phyloP scores from a whole-genome alignment of 352 stramenopile genomes.

The Phytophthora capsici region DNA sequence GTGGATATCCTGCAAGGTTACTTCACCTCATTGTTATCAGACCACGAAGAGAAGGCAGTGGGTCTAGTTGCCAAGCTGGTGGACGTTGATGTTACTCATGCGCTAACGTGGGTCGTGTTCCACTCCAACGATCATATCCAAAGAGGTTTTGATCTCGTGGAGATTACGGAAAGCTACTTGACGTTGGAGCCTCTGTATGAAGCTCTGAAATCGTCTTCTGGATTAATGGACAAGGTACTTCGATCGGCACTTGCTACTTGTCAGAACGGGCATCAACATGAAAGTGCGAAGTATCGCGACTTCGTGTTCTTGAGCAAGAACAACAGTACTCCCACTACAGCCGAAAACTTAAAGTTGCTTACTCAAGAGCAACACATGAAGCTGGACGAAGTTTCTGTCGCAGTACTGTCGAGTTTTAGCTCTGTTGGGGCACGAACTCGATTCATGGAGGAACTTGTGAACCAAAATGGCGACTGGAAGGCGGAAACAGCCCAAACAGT shows the following conservation, averaged over 20 bases:
- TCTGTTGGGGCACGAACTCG: conserved; percentile 16
- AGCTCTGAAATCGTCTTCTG: conserved; percentile 32
- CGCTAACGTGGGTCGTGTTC: conserved; percentile 79
- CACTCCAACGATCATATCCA: conserved; percentile 43
- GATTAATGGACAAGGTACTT: conserved; percentile 35
- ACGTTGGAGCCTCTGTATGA: conserved; percentile 58
- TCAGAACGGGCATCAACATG: conserved; percentile 11
- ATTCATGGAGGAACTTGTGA: conserved; percentile 25
- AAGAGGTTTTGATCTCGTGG: conserved; percentile 31
- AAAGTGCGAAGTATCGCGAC: conserved; percentile 36
- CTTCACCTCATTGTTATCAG: conserved; percentile 42
- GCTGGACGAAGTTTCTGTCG: conserved; percentile 34
- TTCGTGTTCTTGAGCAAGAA: conserved; percentile 52
- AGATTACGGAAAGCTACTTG: conserved; percentile 54
- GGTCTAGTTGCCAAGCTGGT: conserved; percentile 55
- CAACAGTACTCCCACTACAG: conserved; percentile 2
- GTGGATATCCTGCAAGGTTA: conserved; percentile 45
- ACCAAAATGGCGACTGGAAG: conserved; percentile 35
- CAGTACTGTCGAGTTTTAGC: conserved; percentile 30
- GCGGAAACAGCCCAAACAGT: conserved; percentile 27
- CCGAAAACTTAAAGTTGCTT: conserved; percentile 24
- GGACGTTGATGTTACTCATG: conserved; percentile 76
- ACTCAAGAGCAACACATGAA: conserved; percentile 36
- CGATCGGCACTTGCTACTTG: conserved; percentile 17
- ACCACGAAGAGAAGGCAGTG: conserved; percentile 30